Evolutionary conservation across 352 stramenopile genomes (phyloP).

Genomic region (Elongisporangium prolatum): DNA sequence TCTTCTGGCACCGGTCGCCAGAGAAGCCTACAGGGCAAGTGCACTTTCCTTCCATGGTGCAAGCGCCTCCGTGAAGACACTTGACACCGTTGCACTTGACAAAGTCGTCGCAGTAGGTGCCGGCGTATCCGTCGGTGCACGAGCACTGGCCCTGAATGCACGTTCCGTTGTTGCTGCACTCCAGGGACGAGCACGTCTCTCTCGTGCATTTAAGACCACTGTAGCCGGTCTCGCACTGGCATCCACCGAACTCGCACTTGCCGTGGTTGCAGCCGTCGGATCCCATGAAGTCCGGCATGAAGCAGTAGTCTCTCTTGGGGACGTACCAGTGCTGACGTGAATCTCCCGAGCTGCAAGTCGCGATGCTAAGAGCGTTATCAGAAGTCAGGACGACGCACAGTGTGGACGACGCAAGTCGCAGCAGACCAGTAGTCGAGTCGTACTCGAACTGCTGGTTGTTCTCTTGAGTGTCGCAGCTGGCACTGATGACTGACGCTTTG

Average conservation of each 20-base stretch:
- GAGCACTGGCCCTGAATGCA: neutral
- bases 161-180: neutral
- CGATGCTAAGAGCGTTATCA: neutral
- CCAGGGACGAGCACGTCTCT: neutral
- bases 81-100: neutral
- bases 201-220: neutral
- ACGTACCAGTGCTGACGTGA: neutral
- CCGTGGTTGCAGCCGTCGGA: neutral
- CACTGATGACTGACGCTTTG: neutral
- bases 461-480: neutral
- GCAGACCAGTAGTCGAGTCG: neutral
- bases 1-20: neutral
- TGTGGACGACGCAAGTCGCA: neutral
- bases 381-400: neutral
- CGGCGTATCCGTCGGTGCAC: neutral
- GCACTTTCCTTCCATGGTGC: neutral
- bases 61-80: neutral
- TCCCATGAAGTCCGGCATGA: neutral
- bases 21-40: neutral
- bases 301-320: neutral
- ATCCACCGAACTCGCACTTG: neutral
- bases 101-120: neutral
- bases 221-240: neutral
- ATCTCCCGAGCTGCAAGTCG: neutral
- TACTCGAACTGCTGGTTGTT: neutral